Conservation (phyloP, 495 filamentous ascomycete species). For the Parmelia sp. region DNA sequence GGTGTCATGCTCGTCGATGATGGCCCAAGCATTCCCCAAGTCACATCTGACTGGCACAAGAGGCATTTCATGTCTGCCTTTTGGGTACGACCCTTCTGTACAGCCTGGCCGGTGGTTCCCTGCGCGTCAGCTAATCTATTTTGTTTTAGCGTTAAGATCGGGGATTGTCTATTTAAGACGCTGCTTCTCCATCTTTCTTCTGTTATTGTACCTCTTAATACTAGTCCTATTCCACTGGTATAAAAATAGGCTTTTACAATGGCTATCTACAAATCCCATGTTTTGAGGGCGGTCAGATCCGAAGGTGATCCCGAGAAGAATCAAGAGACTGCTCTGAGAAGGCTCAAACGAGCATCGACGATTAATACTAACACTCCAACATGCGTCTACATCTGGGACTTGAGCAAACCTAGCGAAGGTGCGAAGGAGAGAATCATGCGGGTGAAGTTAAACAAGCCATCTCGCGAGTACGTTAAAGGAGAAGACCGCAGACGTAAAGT, state of each 20-base stretch:
- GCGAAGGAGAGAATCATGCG: not conserved
- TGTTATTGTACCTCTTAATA: not conserved
- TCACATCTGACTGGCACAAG: too few species aligned
- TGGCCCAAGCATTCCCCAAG: not conserved
- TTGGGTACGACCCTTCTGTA: too few species aligned
- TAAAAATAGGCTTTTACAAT: not conserved
- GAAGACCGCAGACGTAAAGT: not conserved
- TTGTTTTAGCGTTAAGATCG: too few species aligned
- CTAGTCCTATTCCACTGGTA: not conserved
- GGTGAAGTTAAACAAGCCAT: not conserved
- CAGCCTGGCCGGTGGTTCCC: too few species aligned
- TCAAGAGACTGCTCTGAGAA: not conserved
- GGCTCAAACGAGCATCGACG: not conserved
- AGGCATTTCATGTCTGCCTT: too few species aligned
- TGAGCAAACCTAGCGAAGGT: not conserved
- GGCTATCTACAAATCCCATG: not conserved
- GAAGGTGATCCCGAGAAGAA: not conserved
- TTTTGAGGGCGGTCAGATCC: not conserved
- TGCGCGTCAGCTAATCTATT: too few species aligned
- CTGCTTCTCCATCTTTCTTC: not conserved
- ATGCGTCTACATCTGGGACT: not conserved
- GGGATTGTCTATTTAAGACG: not conserved
- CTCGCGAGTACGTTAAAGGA: not conserved
- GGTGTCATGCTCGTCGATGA: too few species aligned
- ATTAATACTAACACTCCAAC: not conserved